Percentiles rank a stretch among this genome's conserved stretches.
phyloP scores from a whole-genome alignment of 352 stramenopile genomes.

The Phytophthora pinifolia region DNA sequence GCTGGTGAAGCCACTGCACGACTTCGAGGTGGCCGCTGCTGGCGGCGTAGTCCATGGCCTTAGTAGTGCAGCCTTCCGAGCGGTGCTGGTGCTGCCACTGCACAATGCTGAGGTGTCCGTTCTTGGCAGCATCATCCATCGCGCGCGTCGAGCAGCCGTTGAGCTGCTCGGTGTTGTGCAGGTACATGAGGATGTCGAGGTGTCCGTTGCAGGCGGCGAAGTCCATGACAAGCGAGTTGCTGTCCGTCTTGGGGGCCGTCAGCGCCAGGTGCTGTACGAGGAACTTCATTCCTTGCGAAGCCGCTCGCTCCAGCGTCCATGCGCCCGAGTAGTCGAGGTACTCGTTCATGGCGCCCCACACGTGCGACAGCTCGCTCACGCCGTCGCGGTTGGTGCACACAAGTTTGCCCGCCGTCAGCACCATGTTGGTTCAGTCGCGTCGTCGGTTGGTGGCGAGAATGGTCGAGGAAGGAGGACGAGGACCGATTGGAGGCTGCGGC shows the following conservation, averaged over 20 bases:
- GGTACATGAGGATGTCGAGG: slow-evolving; percentile 65
- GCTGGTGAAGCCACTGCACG: slow-evolving; percentile 59
- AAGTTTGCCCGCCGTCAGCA: slow-evolving; percentile 49
- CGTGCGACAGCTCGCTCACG: slow-evolving; percentile 58
- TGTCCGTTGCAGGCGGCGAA: slow-evolving; percentile 69
- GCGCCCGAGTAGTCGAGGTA: slow-evolving; percentile 55
- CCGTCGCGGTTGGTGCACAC: slow-evolving; percentile 45
- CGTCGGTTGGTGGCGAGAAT: slow-evolving; percentile 5
- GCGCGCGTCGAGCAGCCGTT: slow-evolving; percentile 55
- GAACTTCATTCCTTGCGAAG: slow-evolving; percentile 58
- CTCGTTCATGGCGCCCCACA: slow-evolving; percentile 45
- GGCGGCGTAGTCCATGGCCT: slow-evolving; percentile 65
- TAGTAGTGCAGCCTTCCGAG: slow-evolving; percentile 58
- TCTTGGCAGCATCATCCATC: slow-evolving; percentile 64
- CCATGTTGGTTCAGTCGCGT: slow-evolving; percentile 37
- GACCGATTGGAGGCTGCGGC: neutral
- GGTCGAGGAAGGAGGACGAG: neutral
- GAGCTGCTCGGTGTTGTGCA: slow-evolving; percentile 45
- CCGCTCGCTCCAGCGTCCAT: slow-evolving; percentile 69
- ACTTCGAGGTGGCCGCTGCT: slow-evolving; percentile 52
- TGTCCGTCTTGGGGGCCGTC: slow-evolving; percentile 25
- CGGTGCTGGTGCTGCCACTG: slow-evolving; percentile 64
- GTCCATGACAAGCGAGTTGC: slow-evolving; percentile 66
- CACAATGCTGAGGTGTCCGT: slow-evolving; percentile 47
- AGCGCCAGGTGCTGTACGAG: slow-evolving; percentile 70